Percentiles rank a stretch among this genome's conserved stretches.
Evolutionary conservation across 164 flowering plant genomes (phyloP).

Genomic region (Houttuynia cordata): DNA sequence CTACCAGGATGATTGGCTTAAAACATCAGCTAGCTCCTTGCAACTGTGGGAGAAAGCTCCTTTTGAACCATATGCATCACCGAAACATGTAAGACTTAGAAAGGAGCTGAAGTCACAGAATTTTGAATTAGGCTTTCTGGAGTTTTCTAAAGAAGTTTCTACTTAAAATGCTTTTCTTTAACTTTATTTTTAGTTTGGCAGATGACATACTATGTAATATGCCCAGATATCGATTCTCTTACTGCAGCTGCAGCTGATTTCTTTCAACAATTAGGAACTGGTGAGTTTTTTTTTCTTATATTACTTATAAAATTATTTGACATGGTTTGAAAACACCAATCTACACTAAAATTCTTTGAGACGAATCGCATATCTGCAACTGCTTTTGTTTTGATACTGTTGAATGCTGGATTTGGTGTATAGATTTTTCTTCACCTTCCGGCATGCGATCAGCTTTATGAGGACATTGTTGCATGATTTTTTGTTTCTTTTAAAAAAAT

Average conservation of each 20-base stretch:
- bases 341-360: too few species aligned
- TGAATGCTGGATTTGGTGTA: too few species aligned
- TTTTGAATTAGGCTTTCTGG: not conserved
- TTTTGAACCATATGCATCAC: conserved; percentile 89
- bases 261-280: conserved; percentile 91
- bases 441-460: too few species aligned
- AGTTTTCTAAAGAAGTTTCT: not conserved
- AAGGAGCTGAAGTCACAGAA: not conserved
- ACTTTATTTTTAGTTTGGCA: conserved; percentile 28
- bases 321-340: too few species aligned
- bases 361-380: too few species aligned
- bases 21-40: conserved; percentile 69
- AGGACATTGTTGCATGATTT: too few species aligned
- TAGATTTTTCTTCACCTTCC: too few species aligned
- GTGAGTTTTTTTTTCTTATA: conserved; percentile 38
- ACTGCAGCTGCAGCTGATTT: conserved; percentile 85
- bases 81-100: conserved; percentile 58
- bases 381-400: too few species aligned
- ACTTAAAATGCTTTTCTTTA: conserved; percentile 1
- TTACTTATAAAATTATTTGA: too few species aligned
- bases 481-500: too few species aligned
- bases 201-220: conserved; percentile 71
- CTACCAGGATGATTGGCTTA: conserved; percentile 99
- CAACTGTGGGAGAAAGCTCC: conserved; percentile 98
- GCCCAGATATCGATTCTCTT: conserved; percentile 92